Conservation (phyloP, 768 basidiomycete genomes). For the Amanita pallidorosea region DNA sequence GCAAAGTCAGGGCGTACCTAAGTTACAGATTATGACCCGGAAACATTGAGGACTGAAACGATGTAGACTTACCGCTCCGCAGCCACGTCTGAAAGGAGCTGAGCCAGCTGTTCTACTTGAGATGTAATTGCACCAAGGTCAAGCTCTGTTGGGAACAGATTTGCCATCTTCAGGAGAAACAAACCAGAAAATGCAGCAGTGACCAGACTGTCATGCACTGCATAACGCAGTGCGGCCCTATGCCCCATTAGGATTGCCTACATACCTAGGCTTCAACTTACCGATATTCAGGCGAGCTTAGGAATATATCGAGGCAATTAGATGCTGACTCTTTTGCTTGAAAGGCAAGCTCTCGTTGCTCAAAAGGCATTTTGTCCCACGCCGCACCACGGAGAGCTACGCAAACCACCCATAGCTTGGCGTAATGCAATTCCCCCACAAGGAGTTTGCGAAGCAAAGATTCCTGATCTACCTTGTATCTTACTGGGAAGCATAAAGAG, state of each 20-base stretch:
- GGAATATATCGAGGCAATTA: slow-evolving; percentile 74
- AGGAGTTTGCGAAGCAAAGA: slow-evolving; percentile 81
- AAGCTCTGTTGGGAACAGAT: slow-evolving; percentile 79
- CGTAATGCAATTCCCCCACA: slow-evolving; percentile 81
- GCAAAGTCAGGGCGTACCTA: slow-evolving; percentile 82
- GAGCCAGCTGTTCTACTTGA: slow-evolving; percentile 87
- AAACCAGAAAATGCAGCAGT: slow-evolving; percentile 87
- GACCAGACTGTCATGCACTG: slow-evolving; percentile 88
- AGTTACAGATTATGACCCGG: neutral
- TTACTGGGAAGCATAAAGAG: slow-evolving; percentile 29
- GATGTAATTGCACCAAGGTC: slow-evolving; percentile 65
- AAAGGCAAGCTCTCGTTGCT: slow-evolving; percentile 90
- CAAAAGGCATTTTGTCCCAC: slow-evolving; percentile 95
- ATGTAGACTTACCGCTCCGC: slow-evolving; percentile 60
- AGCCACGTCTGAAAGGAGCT: slow-evolving; percentile 84
- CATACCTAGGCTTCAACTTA: slow-evolving; percentile 18
- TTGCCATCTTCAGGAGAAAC: slow-evolving; percentile 91
- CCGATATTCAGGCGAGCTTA: slow-evolving; percentile 76
- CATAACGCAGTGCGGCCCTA: slow-evolving; percentile 84
- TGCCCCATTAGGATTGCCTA: slow-evolving; percentile 2
- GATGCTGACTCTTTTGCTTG: slow-evolving; percentile 91
- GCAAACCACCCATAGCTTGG: slow-evolving; percentile 92
- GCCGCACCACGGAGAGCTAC: slow-evolving; percentile 84
- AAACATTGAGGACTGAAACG: neutral
- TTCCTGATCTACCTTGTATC: slow-evolving; percentile 69